Base-by-base conservation (phyloP, 2,329 filamentous ascomycete species). In the Scopulariopsis brevicaulis region DNA sequence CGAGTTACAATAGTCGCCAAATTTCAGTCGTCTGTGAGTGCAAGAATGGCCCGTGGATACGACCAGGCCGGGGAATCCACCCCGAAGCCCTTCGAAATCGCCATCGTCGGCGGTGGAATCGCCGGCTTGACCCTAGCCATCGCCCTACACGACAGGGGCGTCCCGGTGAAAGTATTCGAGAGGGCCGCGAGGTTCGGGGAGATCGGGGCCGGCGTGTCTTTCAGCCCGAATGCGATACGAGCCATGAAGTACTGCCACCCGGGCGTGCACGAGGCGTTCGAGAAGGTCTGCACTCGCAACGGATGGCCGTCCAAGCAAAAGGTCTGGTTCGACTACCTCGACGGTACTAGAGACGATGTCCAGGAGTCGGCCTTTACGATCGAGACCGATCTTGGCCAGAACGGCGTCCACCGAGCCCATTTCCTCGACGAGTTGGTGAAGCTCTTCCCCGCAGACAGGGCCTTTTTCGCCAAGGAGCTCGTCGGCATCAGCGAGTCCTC, bases 41-140 rank as follows among this genome's bases (percentile, higher is more conserved):
- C 18, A n/a, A 46, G 8, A 46, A 46, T 46, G 40, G 40, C 40
- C n/a, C 40, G n/a, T 15, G 40, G 40, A 46, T 7, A 46, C 18
- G 40, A 18, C 6, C 40, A 46, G 7, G 8, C 7, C 18, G 40
- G 40, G 40, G 14, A 15, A n/a, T 46, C 40, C 40, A 8, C 18
- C 40, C 15, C 40, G 40, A 37, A 34, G 35, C 20, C n/a, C 18
- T 58, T 61, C 54, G 57, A 58, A n/a, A 63, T 80, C 50, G 78
- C 76, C 56, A 74, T 81, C 22, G 65, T 81, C 15, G 83, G 73
- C 61, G 80, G 69, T 57, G 82, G 72, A 63, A 81, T 74, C 59
- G 79, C 74, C 3, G 79, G 78, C 8, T 64, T 80, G 11, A 71
- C 73, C 18, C 70, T 81, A 0, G 76, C 76, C 0, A 67, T 79